phyloP scores from a whole-genome alignment of 345 rosid species.

The Linum lewisii region DNA sequence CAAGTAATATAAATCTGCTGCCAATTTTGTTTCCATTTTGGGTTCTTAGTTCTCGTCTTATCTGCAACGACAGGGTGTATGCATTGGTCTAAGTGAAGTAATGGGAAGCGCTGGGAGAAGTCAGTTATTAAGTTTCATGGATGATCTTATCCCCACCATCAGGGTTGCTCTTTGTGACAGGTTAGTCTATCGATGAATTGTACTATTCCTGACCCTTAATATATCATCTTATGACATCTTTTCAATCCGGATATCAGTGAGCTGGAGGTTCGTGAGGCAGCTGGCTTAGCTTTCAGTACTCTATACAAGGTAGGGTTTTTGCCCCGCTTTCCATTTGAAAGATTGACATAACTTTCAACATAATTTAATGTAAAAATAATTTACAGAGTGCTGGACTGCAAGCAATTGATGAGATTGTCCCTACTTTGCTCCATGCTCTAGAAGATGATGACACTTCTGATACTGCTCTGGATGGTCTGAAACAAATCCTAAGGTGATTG shows the following conservation, averaged over 20 bases:
- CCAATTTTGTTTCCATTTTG: not conserved
- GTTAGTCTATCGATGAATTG: slow-evolving; percentile 25
- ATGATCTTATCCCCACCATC: slow-evolving; percentile 85
- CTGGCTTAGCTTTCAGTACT: slow-evolving; percentile 94
- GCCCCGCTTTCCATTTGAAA: slow-evolving; percentile 6
- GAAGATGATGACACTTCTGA: slow-evolving; percentile 87
- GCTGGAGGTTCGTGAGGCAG: slow-evolving; percentile 93
- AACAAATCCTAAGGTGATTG: slow-evolving; percentile 76
- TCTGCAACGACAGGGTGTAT: slow-evolving; percentile 66
- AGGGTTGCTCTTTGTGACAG: slow-evolving; percentile 96
- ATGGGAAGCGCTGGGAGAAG: slow-evolving; percentile 96
- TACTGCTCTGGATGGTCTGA: slow-evolving; percentile 93
- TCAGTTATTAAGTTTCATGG: slow-evolving; percentile 90
- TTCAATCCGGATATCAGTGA: slow-evolving; percentile 30
- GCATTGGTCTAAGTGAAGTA: slow-evolving; percentile 97
- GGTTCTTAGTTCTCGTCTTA: not conserved
- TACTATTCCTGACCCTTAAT: not conserved
- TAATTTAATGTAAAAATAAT: not conserved
- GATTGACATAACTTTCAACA: not conserved
- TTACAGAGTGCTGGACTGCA: slow-evolving; percentile 93
- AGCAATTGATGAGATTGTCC: slow-evolving; percentile 98
- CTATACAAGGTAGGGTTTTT: slow-evolving; percentile 66
- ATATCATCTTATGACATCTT: not conserved
- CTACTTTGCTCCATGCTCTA: slow-evolving; percentile 83
- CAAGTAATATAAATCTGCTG: not conserved